Conservation (phyloP, 2,329 filamentous ascomycete genomes). For the Aspergillus oerlinghausenensis region DNA sequence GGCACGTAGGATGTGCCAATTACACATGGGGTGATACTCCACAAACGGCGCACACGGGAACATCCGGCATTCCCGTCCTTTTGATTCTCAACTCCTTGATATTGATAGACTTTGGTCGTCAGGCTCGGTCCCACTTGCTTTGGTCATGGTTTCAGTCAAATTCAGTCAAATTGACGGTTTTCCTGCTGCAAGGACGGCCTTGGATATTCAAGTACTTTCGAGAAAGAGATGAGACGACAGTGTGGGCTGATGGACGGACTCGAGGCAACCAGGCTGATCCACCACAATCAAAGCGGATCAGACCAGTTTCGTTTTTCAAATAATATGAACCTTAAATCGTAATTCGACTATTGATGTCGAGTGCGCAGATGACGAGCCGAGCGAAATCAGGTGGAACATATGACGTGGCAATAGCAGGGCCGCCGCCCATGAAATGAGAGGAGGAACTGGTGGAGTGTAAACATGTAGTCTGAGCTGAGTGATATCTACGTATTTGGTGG, state of each 20-base stretch:
- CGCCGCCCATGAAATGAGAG: background rate
- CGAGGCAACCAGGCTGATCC: background rate
- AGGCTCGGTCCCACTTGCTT: background rate
- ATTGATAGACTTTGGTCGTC: background rate
- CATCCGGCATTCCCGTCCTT: background rate
- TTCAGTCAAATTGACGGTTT: background rate
- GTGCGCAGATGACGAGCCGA: background rate
- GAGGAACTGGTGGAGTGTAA: background rate
- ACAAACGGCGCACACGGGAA: background rate
- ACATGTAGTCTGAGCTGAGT: background rate
- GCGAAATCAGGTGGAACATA: background rate
- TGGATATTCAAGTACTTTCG: background rate
- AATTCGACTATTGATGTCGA: background rate
- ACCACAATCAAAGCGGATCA: background rate
- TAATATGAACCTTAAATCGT: background rate
- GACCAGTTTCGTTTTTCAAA: background rate
- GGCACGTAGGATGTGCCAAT: background rate
- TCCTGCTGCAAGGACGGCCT: too few relatives aligned
- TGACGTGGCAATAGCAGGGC: background rate
- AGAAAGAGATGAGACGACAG: background rate
- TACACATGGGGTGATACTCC: background rate
- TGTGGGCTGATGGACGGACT: background rate
- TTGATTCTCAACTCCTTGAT: background rate
- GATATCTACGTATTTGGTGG: background rate
- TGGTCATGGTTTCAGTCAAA: background rate